A percentile compares a stretch with the other conserved stretches of the same genome.
Evolutionary conservation across 2,329 filamentous ascomycete species (phyloP).

Genomic region (Ceratocystis colombiana): DNA sequence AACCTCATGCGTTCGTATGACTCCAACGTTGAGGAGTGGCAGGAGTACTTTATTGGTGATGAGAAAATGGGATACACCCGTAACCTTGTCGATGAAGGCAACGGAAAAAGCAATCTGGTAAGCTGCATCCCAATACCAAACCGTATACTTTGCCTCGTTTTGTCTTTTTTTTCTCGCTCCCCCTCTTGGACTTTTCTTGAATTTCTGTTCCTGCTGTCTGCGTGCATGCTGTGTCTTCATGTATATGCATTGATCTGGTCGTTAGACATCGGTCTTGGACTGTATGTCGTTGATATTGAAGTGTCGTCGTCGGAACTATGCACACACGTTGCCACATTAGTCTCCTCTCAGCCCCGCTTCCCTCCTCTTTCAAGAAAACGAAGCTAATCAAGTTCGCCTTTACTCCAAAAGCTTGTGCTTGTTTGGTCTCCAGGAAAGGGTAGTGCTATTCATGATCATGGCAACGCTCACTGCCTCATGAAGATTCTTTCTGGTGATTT

Average conservation of each 20-base stretch:
- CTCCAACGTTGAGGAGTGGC: conserved; percentile 61
- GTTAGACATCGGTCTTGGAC: not conserved
- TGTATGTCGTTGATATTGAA: not conserved
- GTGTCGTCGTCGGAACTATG: not conserved
- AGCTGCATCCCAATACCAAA: conserved; percentile 30
- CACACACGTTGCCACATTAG: not conserved
- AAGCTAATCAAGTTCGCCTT: conserved; percentile 7
- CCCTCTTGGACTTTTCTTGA: not conserved
- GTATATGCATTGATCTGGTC: not conserved
- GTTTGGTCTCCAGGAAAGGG: conserved; percentile 81
- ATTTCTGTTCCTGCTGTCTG: not conserved
- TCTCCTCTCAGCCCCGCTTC: not conserved
- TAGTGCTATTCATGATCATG: conserved; percentile 80
- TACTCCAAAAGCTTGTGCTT: conserved; percentile 55
- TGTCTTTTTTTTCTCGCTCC: not conserved
- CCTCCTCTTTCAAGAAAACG: not conserved
- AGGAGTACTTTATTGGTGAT: conserved; percentile 64
- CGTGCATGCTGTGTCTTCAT: not conserved
- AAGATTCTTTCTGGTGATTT: conserved; percentile 70
- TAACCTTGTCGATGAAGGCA: conserved; percentile 83
- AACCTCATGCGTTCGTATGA: conserved; percentile 64
- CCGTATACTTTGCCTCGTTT: not conserved
- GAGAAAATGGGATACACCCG: conserved; percentile 63
- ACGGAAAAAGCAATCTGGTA: conserved; percentile 66
- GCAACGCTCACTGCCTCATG: conserved; percentile 87